Evolutionary conservation across 345 rosid genomes (phyloP), one percentile per base, ranked within the genome.

Genomic region (Pugionium dolabratum): DNA sequence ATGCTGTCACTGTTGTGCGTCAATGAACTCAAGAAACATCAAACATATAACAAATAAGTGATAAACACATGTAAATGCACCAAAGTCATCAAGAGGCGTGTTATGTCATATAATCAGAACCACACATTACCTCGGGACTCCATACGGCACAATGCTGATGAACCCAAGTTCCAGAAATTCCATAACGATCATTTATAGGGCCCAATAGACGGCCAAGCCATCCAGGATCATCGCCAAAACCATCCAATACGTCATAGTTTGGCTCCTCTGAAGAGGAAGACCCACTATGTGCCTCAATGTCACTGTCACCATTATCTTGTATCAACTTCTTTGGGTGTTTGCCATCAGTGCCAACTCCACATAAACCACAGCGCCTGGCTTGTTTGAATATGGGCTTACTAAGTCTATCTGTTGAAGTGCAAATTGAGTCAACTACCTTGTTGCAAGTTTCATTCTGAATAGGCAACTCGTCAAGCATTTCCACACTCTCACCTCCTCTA

Each of bases 151-250:
- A 93, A 45, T 86, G 81, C 80, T 88, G 98, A 81, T 90, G 98
- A 81, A 90, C 98, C 98, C 98, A 93, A 42, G 86, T 93, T 77
- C 97, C 85, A 77, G 98, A 91, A 78, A 93, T 90, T 62, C 98
- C 98, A 80, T 87, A 78, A 8, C 96, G 95, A 69, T 93, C 98
- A 60, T 90, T 90, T 74, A 90, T 76, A 56, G 98, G 97, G 56
- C 98, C 98, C 81, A 93, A 78, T 11, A 90, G 84, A 60, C 85
- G 91, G 63, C 97, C 98, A 71, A 93, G 94, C 98, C 98, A 93
- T 36, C 87, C 92, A 57, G 97, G 83, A 63, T 85, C 97, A 64
- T 94, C 89, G 49, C 91, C 91, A 73, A 94, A 94, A 75, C 99
- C 99, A 84, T 94, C 99, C 88, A 90, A 80, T 59, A 83, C 62